These are phyloP conservation scores for Teratosphaeria epicoccoides DNA, from an alignment of 2,329 filamentous ascomycete species.

Conservation along the genomic window DNA sequence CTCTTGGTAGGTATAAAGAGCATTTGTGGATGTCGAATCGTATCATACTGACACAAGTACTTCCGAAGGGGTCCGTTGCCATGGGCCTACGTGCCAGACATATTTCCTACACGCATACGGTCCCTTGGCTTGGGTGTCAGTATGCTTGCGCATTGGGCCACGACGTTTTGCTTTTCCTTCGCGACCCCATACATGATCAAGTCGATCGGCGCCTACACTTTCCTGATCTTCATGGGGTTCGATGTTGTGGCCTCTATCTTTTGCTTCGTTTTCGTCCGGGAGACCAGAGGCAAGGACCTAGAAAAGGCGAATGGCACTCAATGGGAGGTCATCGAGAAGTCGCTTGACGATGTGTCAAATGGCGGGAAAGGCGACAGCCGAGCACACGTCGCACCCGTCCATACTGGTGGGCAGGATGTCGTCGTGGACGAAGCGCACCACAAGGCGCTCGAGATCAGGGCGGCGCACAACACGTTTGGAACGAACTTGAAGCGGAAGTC, in stretches of 20 bases:
- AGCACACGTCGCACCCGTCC: neutral
- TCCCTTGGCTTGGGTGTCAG: neutral
- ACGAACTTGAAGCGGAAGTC: neutral
- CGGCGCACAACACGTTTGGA: neutral
- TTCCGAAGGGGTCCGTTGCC: neutral
- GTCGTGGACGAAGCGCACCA: neutral
- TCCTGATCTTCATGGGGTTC: constrained; percentile 1
- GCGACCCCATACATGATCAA: neutral
- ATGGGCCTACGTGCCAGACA: neutral
- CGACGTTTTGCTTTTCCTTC: neutral
- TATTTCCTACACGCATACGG: neutral
- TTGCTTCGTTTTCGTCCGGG: neutral
- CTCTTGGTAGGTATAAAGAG: constrained; percentile 26
- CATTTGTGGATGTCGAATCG: neutral
- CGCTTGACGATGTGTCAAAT: neutral
- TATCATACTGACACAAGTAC: neutral
- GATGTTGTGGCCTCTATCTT: neutral
- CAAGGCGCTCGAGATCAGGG: neutral
- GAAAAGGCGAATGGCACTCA: neutral
- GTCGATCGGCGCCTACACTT: neutral
- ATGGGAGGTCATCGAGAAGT: neutral
- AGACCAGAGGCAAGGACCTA: neutral
- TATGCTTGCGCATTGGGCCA: neutral
- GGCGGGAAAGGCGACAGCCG: neutral
- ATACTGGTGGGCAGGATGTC: neutral